phyloP scores from a whole-genome alignment of 2,329 filamentous ascomycete species.

The Clonostachys byssicola region DNA sequence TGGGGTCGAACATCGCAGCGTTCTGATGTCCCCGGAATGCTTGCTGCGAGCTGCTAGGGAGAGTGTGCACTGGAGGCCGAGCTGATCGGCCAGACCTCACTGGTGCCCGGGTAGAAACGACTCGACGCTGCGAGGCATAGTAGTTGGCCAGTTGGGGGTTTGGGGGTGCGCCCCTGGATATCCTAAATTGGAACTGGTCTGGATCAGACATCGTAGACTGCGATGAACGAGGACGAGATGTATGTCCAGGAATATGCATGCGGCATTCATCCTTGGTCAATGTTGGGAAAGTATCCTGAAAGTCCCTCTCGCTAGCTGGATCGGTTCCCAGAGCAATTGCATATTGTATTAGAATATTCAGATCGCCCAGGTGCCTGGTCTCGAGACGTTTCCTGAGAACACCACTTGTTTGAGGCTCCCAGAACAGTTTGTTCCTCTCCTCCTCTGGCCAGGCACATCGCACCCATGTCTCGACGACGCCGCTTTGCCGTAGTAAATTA shows the following conservation, averaged over 20 bases:
- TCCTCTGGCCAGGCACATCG: conserved; percentile 25
- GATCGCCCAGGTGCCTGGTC: conserved; percentile 35
- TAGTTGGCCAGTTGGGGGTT: conserved; percentile 27
- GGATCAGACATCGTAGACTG: conserved; percentile 9
- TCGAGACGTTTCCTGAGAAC: conserved; percentile 38
- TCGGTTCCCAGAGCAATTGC: conserved; percentile 30
- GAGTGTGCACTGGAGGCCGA: conserved; percentile 14
- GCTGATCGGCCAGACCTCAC: conserved; percentile 21
- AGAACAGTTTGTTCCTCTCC: conserved; percentile 25
- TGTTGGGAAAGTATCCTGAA: conserved; percentile 24
- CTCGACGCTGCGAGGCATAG: conserved; percentile 25
- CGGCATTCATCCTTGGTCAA: conserved; percentile 28
- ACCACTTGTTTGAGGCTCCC: conserved; percentile 35
- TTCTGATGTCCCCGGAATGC: not conserved
- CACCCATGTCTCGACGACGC: conserved; percentile 29
- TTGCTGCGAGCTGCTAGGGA: conserved; percentile 9
- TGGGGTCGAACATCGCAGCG: conserved; percentile 15
- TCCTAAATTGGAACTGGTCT: conserved; percentile 28
- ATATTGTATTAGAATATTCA: conserved; percentile 30
- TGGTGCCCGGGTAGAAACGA: conserved; percentile 17
- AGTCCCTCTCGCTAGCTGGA: conserved; percentile 15
- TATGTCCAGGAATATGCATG: conserved; percentile 26
- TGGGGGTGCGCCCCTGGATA: conserved; percentile 21
- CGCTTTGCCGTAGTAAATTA: conserved; percentile 35
- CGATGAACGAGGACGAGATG: conserved; percentile 7